Conservation (phyloP, 129 eudicot genomes). For the Dittrichia graveolens region DNA sequence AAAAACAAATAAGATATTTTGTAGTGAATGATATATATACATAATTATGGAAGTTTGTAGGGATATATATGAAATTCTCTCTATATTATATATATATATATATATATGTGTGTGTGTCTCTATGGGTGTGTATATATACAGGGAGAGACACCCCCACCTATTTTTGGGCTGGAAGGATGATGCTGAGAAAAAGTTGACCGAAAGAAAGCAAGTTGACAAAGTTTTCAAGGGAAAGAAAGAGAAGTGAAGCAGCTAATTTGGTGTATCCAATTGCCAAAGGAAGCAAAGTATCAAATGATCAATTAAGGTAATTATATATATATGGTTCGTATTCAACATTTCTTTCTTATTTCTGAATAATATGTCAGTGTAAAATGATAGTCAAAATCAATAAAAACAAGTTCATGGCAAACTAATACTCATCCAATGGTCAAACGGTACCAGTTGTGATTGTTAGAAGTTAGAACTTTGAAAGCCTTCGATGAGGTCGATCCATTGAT, state of each 20-base stretch:
- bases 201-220: conserved; percentile 17
- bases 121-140: not conserved
- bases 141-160: not conserved
- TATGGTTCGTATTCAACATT: not conserved
- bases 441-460: too few relatives aligned
- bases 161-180: conserved; percentile 10
- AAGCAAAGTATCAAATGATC: conserved; percentile 24
- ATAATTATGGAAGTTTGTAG: too few relatives aligned
- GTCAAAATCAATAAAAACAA: not conserved
- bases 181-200: conserved; percentile 25
- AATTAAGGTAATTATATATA: conserved; percentile 26
- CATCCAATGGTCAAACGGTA: not conserved
- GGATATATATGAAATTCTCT: too few relatives aligned
- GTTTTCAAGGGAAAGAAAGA: conserved; percentile 2
- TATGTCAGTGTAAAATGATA: too few relatives aligned
- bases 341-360: not conserved
- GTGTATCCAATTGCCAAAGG: conserved; percentile 9
- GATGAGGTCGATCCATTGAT: too few relatives aligned
- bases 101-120: too few relatives aligned
- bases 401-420: too few relatives aligned
- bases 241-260: conserved; percentile 5
- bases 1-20: too few relatives aligned
- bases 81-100: too few relatives aligned
- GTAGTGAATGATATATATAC: too few relatives aligned
- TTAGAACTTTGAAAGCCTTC: too few relatives aligned